Evolutionary conservation across 306 rosid genomes (phyloP).

Genomic region (Castanea crenata): DNA sequence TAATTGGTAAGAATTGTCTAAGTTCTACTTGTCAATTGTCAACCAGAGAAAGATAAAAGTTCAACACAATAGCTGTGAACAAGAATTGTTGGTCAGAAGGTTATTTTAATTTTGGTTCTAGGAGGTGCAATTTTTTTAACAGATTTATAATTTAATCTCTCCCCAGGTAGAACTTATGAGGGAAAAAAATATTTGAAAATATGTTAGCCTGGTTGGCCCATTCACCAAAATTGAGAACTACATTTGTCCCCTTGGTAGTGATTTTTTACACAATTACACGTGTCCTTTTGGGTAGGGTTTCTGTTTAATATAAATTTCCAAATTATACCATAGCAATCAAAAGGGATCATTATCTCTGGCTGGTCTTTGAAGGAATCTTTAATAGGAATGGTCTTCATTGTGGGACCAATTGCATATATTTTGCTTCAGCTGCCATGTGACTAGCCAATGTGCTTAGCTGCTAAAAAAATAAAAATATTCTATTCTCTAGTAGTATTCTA

Average conservation of each 20-base stretch:
- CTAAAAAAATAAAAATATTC: conserved; percentile 18
- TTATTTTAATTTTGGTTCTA: not conserved
- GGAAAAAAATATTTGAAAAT: not conserved
- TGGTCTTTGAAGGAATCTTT: conserved; percentile 46
- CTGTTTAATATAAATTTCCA: conserved; percentile 22
- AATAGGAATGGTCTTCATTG: conserved; percentile 23
- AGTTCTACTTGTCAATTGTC: no score
- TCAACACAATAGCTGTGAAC: no score
- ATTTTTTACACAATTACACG: not conserved
- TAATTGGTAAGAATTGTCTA: no score
- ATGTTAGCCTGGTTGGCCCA: conserved; percentile 33
- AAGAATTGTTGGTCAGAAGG: no score
- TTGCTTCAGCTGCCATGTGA: conserved; percentile 47
- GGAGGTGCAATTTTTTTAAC: not conserved
- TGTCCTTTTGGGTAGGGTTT: conserved; percentile 3
- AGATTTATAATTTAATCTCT: not conserved
- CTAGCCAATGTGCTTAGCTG: conserved; percentile 25
- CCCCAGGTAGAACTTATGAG: conserved; percentile 15
- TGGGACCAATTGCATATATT: conserved; percentile 36
- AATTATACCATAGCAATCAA: conserved; percentile 28
- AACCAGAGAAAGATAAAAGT: no score
- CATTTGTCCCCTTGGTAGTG: conserved; percentile 30
- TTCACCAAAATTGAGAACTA: conserved; percentile 22
- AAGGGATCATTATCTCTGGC: conserved; percentile 39
- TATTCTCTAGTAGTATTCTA: not conserved